Evolutionary conservation across 306 rosid species (phyloP).

Genomic region (Trifolium dubium): DNA sequence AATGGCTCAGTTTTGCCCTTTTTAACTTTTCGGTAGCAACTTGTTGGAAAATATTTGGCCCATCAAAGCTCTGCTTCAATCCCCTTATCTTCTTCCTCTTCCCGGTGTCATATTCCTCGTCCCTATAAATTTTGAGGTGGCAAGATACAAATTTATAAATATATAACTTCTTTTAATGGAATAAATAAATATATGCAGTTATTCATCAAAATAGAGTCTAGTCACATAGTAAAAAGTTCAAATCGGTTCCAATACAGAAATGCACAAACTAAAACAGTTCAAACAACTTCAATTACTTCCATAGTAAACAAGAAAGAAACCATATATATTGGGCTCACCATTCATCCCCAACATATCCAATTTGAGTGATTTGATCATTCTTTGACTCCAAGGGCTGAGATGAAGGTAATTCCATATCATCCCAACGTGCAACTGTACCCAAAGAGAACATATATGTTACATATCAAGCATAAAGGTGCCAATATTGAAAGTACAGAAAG

Average conservation of each 20-base stretch:
- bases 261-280: conserved; percentile 4
- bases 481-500: not conserved
- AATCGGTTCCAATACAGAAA: not conserved
- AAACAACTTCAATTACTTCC: not conserved
- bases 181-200: not conserved
- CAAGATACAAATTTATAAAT: conserved; percentile 6
- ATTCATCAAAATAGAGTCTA: conserved; percentile 2
- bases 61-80: conserved; percentile 56
- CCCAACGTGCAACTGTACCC: conserved; percentile 82
- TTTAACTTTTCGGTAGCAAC: conserved; percentile 61
- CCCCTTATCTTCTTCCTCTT: conserved; percentile 77
- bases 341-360: conserved; percentile 83
- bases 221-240: not conserved
- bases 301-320: not conserved
- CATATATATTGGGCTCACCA: conserved; percentile 61
- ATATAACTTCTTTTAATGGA: not conserved
- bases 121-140: conserved; percentile 59
- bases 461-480: not conserved
- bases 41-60: conserved; percentile 80
- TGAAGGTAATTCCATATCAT: conserved; percentile 62
- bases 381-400: conserved; percentile 47
- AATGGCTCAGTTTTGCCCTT: conserved; percentile 56
- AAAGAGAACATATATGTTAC: conserved; percentile 28
- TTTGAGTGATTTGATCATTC: conserved; percentile 42
- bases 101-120: conserved; percentile 86